These are phyloP conservation scores for Oxalis stricta DNA, from an alignment of 441 rosid species.

Conservation along the genomic window DNA sequence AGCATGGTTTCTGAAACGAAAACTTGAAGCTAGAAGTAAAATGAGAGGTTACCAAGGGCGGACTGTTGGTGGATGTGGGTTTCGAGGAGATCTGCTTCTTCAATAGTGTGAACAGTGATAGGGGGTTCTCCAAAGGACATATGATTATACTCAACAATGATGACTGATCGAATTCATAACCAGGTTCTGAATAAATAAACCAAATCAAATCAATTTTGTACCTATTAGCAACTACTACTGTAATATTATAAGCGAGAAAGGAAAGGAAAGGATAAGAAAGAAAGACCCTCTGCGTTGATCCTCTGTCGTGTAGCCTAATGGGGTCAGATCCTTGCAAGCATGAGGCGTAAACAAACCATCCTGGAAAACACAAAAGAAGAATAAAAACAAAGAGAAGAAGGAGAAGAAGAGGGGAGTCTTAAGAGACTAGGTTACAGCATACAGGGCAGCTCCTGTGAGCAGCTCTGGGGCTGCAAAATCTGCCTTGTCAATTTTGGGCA, in stretches of 20 bases:
- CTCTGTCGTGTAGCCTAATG: conserved; percentile 74
- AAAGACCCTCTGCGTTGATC: conserved; percentile 66
- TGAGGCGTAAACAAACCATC: conserved; percentile 61
- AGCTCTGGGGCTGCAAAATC: conserved; percentile 91
- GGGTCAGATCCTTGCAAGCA: conserved; percentile 93
- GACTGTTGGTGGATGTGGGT: conserved; percentile 46
- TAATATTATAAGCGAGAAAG: too few species aligned
- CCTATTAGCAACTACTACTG: too few species aligned
- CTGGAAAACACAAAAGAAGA: background rate
- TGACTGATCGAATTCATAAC: conserved; percentile 64
- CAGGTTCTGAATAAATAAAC: conserved; percentile 44
- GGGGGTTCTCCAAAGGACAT: conserved; percentile 97
- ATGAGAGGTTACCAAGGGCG: conserved; percentile 35
- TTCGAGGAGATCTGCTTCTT: conserved; percentile 67
- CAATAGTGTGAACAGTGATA: conserved; percentile 46
- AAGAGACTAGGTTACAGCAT: too few species aligned
- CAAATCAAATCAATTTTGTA: background rate
- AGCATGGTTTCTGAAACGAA: too few species aligned
- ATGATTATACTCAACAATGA: conserved; percentile 63
- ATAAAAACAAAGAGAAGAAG: background rate
- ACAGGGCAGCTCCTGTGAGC: conserved; percentile 97
- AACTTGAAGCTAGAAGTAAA: too few species aligned
- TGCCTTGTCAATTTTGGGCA: conserved; percentile 82
- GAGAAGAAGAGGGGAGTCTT: too few species aligned
- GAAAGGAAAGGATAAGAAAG: background rate